These are phyloP conservation scores for Atalantia buxifolia DNA, from an alignment of 345 rosid genomes.

Conservation along the genomic window DNA sequence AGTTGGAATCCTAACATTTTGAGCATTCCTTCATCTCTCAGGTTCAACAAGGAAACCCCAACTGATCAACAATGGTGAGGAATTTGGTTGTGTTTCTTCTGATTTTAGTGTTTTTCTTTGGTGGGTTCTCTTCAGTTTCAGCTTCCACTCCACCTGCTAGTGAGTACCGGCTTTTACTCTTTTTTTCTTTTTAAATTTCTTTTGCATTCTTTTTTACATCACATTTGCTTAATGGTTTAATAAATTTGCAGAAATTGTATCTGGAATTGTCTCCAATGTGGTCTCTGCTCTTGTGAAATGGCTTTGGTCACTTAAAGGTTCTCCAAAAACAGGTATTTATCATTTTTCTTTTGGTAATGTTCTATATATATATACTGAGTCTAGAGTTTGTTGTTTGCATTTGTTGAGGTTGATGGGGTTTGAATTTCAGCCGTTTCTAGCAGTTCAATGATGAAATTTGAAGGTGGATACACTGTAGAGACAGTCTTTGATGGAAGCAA, in stretches of 20 bases:
- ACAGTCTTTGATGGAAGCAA: slow-evolving; percentile 97
- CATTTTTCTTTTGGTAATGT: slow-evolving; percentile 4
- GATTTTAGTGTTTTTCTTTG: slow-evolving; percentile 36
- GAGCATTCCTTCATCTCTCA: slow-evolving; percentile 18
- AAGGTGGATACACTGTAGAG: slow-evolving; percentile 89
- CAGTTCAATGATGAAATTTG: slow-evolving; percentile 93
- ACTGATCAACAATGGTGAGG: slow-evolving; percentile 31
- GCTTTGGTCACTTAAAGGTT: slow-evolving; percentile 82
- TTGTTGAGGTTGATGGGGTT: slow-evolving; percentile 16
- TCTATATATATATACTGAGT: background rate
- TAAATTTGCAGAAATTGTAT: slow-evolving; percentile 59
- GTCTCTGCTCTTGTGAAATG: slow-evolving; percentile 76
- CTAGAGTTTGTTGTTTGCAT: background rate
- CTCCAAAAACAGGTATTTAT: slow-evolving; percentile 62
- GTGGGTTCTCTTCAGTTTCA: slow-evolving; percentile 66
- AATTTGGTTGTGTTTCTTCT: slow-evolving; percentile 40
- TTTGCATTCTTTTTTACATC: background rate
- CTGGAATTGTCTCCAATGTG: slow-evolving; percentile 73
- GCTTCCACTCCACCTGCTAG: slow-evolving; percentile 77
- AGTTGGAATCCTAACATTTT: slow-evolving; percentile 28
- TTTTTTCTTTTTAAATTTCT: background rate
- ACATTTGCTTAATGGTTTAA: slow-evolving; percentile 3
- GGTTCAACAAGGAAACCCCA: slow-evolving; percentile 12
- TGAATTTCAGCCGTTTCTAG: slow-evolving; percentile 57
- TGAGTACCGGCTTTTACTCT: slow-evolving; percentile 30